Evolutionary conservation across 371 early-diverging fungal genomes (phyloP).

Genomic region (Mucor plumbeus): DNA sequence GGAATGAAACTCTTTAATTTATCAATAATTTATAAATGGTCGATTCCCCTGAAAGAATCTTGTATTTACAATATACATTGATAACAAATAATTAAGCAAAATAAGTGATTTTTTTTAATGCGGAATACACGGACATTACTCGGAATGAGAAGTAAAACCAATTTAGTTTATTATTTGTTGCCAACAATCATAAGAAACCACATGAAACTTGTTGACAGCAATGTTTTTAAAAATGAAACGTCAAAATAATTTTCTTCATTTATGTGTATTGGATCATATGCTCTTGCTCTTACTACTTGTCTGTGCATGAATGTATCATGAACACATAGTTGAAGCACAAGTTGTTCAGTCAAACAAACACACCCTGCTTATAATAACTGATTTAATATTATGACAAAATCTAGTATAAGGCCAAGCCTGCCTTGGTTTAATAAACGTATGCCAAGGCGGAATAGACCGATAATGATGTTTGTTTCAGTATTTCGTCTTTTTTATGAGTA

Average conservation of each 20-base stretch:
- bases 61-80: background rate
- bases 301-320: background rate
- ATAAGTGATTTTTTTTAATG: background rate
- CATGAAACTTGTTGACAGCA: background rate
- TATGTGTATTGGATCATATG: background rate
- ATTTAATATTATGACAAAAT: no score
- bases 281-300: background rate
- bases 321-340: background rate
- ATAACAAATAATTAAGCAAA: constrained; percentile 5
- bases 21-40: background rate
- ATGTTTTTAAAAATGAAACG: background rate
- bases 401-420: background rate
- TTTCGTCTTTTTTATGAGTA: no score
- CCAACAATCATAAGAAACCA: background rate
- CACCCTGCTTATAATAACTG: no score
- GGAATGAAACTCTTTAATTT: background rate
- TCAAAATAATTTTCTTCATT: background rate
- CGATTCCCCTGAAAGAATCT: background rate
- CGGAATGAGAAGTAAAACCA: background rate
- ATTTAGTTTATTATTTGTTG: background rate
- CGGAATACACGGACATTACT: background rate
- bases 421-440: background rate
- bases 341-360: background rate
- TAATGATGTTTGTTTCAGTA: no score
- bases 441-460: background rate